Conservation (phyloP, 2,329 filamentous ascomycete genomes). For the Tolypocladium capitatum region DNA sequence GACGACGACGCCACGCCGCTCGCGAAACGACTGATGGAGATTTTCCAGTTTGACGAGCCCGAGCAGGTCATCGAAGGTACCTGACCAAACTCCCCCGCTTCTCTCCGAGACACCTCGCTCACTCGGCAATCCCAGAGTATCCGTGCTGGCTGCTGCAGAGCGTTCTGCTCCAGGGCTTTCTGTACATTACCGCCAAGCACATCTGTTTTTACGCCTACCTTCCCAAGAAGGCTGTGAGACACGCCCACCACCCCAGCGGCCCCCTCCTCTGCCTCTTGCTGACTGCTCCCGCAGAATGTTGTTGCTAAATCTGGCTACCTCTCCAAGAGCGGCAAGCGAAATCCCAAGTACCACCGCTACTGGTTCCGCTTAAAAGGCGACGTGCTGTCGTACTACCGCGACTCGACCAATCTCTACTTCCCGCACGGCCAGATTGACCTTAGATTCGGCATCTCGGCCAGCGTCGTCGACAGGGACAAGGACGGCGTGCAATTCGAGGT, state of each 20-base stretch:
- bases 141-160: conserved; percentile 89
- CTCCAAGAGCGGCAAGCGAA: conserved; percentile 76
- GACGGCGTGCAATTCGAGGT: conserved; percentile 68
- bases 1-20: conserved; percentile 42
- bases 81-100: background rate
- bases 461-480: conserved; percentile 61
- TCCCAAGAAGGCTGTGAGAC: conserved; percentile 71
- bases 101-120: background rate
- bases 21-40: conserved; percentile 62
- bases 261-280: conserved; percentile 3
- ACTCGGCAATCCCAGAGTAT: conserved; percentile 48
- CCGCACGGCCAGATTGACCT: conserved; percentile 85
- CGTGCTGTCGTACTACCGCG: conserved; percentile 77
- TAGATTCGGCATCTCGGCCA: conserved; percentile 81
- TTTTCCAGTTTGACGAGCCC: conserved; percentile 68
- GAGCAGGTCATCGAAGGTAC: conserved; percentile 77
- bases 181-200: conserved; percentile 88
- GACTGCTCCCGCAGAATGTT: conserved; percentile 38
- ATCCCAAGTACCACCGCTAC: conserved; percentile 76
- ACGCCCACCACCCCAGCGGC: background rate
- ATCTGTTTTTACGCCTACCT: conserved; percentile 96
- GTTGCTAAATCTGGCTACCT: conserved; percentile 79
- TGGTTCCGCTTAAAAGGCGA: conserved; percentile 92
- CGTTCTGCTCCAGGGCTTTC: conserved; percentile 81
- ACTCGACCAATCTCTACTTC: conserved; percentile 78